Percentiles rank a stretch among this genome's conserved stretches.
Conservation (phyloP, 257 asterid genomes). For the Agastache rugosa region DNA sequence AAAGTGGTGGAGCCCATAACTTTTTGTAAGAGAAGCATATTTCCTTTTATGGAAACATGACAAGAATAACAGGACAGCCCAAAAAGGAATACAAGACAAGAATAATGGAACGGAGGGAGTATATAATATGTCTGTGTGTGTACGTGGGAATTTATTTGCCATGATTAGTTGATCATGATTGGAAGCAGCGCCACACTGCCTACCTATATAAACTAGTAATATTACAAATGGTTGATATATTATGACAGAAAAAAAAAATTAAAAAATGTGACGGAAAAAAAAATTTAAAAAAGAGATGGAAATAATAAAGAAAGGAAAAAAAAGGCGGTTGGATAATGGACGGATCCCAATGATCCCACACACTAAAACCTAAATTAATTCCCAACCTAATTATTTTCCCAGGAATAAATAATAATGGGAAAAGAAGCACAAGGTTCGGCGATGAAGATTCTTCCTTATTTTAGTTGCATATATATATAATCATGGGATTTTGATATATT, state of each 20-base stretch:
- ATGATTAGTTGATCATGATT: constrained; percentile 28
- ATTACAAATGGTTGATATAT: constrained; percentile 27
- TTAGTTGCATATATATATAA: background rate
- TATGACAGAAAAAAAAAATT: background rate
- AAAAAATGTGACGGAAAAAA: background rate
- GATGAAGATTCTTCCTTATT: constrained; percentile 6
- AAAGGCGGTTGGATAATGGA: constrained; percentile 18
- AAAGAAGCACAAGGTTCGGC: background rate
- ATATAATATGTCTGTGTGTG: too few relatives aligned
- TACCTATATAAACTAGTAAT: background rate
- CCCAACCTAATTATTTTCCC: constrained; percentile 4
- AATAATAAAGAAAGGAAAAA: background rate
- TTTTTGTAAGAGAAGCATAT: too few relatives aligned
- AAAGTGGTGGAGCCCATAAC: too few relatives aligned
- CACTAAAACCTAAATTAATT: constrained; percentile 16
- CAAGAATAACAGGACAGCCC: too few relatives aligned
- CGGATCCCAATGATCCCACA: constrained; percentile 19
- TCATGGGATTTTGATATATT: background rate
- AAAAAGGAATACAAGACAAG: too few relatives aligned
- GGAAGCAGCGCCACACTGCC: constrained; percentile 20
- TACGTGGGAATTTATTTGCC: background rate
- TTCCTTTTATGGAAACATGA: too few relatives aligned
- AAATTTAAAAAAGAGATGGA: background rate
- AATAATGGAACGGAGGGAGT: too few relatives aligned
- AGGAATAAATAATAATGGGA: constrained; percentile 33